Percentiles rank a stretch among this genome's conserved stretches.
Evolutionary conservation across 2,329 filamentous ascomycete genomes (phyloP).

Genomic region (Coniochaeta prunicola): DNA sequence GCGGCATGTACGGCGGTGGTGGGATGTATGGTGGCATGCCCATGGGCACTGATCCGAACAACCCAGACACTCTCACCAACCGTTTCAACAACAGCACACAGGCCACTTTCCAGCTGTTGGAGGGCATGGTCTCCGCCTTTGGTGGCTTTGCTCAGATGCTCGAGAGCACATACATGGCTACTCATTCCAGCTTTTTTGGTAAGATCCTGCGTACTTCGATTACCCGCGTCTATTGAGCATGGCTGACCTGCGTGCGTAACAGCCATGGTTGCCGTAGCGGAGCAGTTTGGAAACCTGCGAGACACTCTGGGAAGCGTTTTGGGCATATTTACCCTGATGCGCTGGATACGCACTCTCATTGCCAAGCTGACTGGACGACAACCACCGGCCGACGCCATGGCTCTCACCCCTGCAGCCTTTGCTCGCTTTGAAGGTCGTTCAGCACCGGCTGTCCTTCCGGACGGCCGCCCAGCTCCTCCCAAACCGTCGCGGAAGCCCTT

Average conservation of each 20-base stretch:
- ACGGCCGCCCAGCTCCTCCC: slow-evolving; percentile 57
- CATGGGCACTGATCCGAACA: slow-evolving; percentile 57
- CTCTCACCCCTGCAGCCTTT: slow-evolving; percentile 86
- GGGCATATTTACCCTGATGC: slow-evolving; percentile 91
- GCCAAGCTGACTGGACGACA: slow-evolving; percentile 91
- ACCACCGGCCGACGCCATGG: slow-evolving; percentile 75
- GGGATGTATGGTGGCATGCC: slow-evolving; percentile 33
- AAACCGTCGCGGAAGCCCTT: slow-evolving; percentile 91
- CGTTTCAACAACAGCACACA: slow-evolving; percentile 92
- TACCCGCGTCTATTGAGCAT: neutral
- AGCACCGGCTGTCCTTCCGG: slow-evolving; percentile 29
- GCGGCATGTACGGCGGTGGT: slow-evolving; percentile 31
- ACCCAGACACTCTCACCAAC: slow-evolving; percentile 90
- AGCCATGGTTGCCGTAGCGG: slow-evolving; percentile 98
- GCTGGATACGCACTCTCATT: slow-evolving; percentile 86
- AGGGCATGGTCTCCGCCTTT: slow-evolving; percentile 93
- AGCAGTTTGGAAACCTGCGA: slow-evolving; percentile 89
- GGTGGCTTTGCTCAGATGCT: slow-evolving; percentile 98
- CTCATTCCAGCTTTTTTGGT: slow-evolving; percentile 98
- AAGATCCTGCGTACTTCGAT: slow-evolving; percentile 26
- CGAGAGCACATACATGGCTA: slow-evolving; percentile 99
- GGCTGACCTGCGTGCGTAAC: slow-evolving; percentile 7
- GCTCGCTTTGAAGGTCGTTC: slow-evolving; percentile 75
- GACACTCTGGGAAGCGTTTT: slow-evolving; percentile 90
- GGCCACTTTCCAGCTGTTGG: slow-evolving; percentile 96